Evolutionary conservation across 345 rosid species (phyloP).

Genomic region (Conringia planisiliqua): DNA sequence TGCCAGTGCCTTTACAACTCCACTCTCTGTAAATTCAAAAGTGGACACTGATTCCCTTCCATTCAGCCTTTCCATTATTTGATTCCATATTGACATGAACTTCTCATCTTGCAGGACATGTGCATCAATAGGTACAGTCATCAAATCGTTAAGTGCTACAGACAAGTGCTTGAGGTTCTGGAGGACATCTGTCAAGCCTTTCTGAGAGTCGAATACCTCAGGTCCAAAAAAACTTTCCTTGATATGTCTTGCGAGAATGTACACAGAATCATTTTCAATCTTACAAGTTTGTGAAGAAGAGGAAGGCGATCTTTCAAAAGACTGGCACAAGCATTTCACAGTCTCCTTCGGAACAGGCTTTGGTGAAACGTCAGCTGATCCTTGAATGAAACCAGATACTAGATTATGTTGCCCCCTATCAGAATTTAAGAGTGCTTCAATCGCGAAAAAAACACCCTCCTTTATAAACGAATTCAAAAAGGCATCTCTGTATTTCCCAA

Average conservation of each 20-base stretch:
- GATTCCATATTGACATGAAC: constrained; percentile 46
- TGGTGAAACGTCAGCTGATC: constrained; percentile 45
- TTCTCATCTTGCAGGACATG: constrained; percentile 48
- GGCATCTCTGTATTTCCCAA: constrained; percentile 61
- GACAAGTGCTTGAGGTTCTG: constrained; percentile 65
- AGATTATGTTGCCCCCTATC: constrained; percentile 43
- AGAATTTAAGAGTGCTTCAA: constrained; percentile 57
- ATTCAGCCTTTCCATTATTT: constrained; percentile 56
- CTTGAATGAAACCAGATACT: constrained; percentile 30
- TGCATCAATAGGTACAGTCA: constrained; percentile 32
- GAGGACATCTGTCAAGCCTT: constrained; percentile 78
- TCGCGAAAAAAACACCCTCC: constrained; percentile 83
- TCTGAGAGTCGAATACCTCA: constrained; percentile 53
- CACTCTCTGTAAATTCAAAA: constrained; percentile 91
- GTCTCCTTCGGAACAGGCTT: constrained; percentile 48
- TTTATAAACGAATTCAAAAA: constrained; percentile 67
- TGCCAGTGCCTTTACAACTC: constrained; percentile 68
- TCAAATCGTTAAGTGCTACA: constrained; percentile 51
- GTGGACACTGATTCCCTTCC: constrained; percentile 85
- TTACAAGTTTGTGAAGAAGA: constrained; percentile 55
- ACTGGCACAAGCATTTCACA: constrained; percentile 77
- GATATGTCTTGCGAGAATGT: constrained; percentile 63
- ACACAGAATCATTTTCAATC: constrained; percentile 61
- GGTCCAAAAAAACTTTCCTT: constrained; percentile 56
- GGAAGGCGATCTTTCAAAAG: constrained; percentile 45